Evolutionary conservation across 768 basidiomycete genomes (phyloP).

Genomic region (Sporobolomyces pararoseus): DNA sequence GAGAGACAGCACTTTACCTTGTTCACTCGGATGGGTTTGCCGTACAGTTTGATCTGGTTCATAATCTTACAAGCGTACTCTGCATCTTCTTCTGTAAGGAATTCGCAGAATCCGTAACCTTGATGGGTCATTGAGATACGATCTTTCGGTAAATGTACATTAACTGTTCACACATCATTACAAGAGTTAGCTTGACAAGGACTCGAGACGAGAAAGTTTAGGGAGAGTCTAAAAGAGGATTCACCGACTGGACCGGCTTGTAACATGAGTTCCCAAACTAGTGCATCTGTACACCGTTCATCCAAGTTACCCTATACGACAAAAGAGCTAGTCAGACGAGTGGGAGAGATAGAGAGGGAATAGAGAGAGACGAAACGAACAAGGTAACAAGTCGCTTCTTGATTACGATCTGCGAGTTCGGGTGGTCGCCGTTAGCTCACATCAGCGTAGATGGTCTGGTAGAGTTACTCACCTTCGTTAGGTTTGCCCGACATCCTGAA

Average conservation of each 20-base stretch:
- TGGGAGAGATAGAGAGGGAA: not conserved
- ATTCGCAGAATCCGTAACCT: conserved; percentile 99
- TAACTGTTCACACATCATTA: conserved; percentile 59
- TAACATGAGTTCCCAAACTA: conserved; percentile 97
- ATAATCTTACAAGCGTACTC: conserved; percentile 99
- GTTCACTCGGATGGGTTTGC: conserved; percentile 97
- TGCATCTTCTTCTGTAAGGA: conserved; percentile 96
- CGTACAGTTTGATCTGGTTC: conserved; percentile 99
- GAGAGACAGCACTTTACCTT: conserved; percentile 59
- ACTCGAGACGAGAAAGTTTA: not conserved
- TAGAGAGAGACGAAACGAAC: conserved; percentile 50
- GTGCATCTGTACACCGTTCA: conserved; percentile 85
- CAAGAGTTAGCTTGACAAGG: not conserved
- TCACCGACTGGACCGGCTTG: conserved; percentile 97
- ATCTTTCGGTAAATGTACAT: conserved; percentile 97
- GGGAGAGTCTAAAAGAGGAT: conserved; percentile 47
- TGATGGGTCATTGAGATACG: conserved; percentile 97
- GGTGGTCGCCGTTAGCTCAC: not conserved
- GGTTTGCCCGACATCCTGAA: conserved; percentile 9
- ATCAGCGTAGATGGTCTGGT: not conserved
- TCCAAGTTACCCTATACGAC: conserved; percentile 81
- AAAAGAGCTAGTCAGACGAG: conserved; percentile 5
- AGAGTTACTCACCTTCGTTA: conserved; percentile 5
- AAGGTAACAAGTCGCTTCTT: conserved; percentile 84
- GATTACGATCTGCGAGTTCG: conserved; percentile 62